Evolutionary conservation across 805 yeast genomes (phyloP).

Genomic region (Yarrowia osloensis): DNA sequence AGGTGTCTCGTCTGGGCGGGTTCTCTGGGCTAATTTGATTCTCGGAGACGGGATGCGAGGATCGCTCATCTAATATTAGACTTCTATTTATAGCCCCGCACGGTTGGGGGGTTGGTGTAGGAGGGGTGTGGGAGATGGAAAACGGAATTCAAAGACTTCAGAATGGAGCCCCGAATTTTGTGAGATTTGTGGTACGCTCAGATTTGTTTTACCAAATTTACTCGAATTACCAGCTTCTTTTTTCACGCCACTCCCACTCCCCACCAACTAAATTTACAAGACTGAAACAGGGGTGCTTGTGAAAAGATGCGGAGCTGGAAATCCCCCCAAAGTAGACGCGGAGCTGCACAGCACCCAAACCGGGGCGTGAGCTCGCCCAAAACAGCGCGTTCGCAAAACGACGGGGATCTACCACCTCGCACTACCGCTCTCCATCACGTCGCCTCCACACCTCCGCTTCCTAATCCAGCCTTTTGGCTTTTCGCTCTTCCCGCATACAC

Average conservation of each 20-base stretch:
- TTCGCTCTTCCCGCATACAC: conserved; percentile 1
- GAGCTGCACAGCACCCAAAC: too few relatives aligned
- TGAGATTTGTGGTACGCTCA: not conserved
- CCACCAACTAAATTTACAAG: not conserved
- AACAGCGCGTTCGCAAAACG: too few relatives aligned
- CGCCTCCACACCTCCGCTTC: not conserved
- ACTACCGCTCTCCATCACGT: too few relatives aligned
- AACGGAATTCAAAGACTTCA: too few relatives aligned
- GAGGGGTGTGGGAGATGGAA: too few relatives aligned
- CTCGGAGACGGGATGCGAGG: conserved; percentile 29
- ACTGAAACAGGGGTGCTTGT: conserved; percentile 17
- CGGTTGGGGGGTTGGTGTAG: not conserved
- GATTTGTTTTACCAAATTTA: not conserved
- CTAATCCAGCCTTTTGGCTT: conserved; percentile 2
- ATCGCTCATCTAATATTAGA: conserved; percentile 25
- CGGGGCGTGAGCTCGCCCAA: too few relatives aligned
- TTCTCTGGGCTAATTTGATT: conserved; percentile 5
- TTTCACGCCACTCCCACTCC: not conserved
- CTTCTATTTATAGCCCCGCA: conserved; percentile 24
- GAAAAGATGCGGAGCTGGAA: not conserved
- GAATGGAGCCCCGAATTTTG: too few relatives aligned
- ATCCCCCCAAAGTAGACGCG: not conserved
- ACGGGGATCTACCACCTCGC: too few relatives aligned
- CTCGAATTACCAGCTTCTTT: not conserved
- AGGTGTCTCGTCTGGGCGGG: not conserved